phyloP scores from a whole-genome alignment of 2,329 filamentous ascomycete genomes.

The Colletotrichum costaricense region DNA sequence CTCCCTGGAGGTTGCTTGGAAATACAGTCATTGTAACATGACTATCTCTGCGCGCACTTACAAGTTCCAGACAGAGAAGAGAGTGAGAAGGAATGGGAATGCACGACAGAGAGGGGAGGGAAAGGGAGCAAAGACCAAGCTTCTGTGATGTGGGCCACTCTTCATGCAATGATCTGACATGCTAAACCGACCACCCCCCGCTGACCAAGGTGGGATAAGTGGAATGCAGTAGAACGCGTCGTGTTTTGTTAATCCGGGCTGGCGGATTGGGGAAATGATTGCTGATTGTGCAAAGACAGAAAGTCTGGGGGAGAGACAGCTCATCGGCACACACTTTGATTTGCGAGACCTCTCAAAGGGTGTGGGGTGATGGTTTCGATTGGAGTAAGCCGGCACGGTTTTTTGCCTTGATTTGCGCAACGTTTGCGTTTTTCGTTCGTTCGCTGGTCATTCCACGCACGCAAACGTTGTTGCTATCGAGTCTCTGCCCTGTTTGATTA shows the following conservation, averaged over 20 bases:
- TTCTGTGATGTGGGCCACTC: constrained; percentile 16
- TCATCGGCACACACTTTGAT: not conserved
- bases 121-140: constrained; percentile 14
- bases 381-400: constrained; percentile 1
- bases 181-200: constrained; percentile 4
- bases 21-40: not conserved
- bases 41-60: not conserved
- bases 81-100: not conserved
- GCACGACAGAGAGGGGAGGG: not conserved
- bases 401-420: not conserved
- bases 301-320: not conserved
- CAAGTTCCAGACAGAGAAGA: not conserved
- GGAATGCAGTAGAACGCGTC: not conserved
- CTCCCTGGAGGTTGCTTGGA: not conserved
- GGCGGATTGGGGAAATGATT: not conserved
- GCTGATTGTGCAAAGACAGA: not conserved
- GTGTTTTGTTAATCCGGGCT: not conserved
- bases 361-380: not conserved
- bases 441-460: too few species aligned
- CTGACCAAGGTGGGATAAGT: constrained; percentile 10
- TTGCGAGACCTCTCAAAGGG: not conserved
- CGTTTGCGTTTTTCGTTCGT: not conserved
- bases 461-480: not conserved
- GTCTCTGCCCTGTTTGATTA: not conserved
- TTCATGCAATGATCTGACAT: constrained; percentile 34